Percentiles rank a stretch among this genome's conserved stretches.
Conservation (phyloP, 1,139 yeast species). For the Yamadazyma blattariae region DNA sequence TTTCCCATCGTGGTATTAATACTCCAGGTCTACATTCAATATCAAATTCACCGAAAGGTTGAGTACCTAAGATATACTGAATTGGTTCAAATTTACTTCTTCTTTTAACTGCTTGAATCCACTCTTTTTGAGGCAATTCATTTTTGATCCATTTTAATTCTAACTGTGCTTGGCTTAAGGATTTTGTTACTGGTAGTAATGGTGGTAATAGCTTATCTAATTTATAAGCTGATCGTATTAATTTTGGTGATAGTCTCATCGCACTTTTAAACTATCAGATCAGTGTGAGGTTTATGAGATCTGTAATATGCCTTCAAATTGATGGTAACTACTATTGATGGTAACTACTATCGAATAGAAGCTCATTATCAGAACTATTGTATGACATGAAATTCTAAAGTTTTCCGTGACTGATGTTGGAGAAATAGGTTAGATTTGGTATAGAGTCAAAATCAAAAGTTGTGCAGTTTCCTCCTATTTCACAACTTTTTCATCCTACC, state of each 20-base stretch:
- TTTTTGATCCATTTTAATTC: constrained; percentile 42
- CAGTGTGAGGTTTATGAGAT: no score
- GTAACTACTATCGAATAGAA: no score
- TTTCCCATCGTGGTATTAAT: constrained; percentile 90
- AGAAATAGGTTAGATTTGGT: no score
- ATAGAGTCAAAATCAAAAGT: no score
- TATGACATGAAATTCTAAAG: no score
- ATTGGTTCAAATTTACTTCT: constrained; percentile 59
- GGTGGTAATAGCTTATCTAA: constrained; percentile 27
- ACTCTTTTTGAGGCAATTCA: constrained; percentile 34
- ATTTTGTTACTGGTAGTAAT: constrained; percentile 28
- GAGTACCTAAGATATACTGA: constrained; percentile 80
- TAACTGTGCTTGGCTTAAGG: constrained; percentile 28
- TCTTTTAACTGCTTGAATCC: constrained; percentile 33
- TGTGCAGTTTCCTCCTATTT: no score
- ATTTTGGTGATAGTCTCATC: constrained; percentile 25
- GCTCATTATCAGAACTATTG: no score
- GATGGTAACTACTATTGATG: no score
- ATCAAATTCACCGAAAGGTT: constrained; percentile 77
- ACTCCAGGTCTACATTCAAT: constrained; percentile 63
- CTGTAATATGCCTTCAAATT: no score
- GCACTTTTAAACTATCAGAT: not conserved
- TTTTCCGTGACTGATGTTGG: no score
- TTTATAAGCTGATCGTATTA: constrained; percentile 25
- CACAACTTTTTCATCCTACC: no score